Conservation (phyloP, 148 eudicot genomes). For the Hydrangea macrophylla region DNA sequence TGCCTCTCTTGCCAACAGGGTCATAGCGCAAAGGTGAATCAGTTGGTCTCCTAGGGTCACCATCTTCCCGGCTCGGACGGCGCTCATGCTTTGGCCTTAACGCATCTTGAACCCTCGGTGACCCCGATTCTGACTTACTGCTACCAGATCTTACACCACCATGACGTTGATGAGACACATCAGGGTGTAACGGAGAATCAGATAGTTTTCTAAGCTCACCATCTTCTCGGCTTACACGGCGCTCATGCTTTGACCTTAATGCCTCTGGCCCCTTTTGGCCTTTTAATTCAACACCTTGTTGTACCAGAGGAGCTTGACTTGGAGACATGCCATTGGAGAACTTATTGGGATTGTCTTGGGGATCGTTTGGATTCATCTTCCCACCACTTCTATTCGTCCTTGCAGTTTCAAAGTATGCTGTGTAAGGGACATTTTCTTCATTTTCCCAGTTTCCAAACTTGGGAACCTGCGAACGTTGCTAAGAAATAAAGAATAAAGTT, state of each 20-base stretch:
- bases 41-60: slow-evolving; percentile 31
- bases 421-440: slow-evolving; percentile 39
- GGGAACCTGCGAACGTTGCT: slow-evolving; percentile 44
- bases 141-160: slow-evolving; percentile 27
- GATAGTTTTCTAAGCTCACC: slow-evolving; percentile 21
- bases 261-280: slow-evolving; percentile 23
- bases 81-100: slow-evolving; percentile 33
- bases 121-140: slow-evolving; percentile 18
- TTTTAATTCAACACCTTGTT: slow-evolving; percentile 16
- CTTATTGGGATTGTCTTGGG: slow-evolving; percentile 14
- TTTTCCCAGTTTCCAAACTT: slow-evolving; percentile 57
- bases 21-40: slow-evolving; percentile 39
- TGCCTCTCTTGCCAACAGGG: slow-evolving; percentile 24
- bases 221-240: slow-evolving; percentile 29
- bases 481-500: slow-evolving; percentile 11
- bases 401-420: slow-evolving; percentile 41
- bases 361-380: slow-evolving; percentile 29
- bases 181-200: slow-evolving; percentile 26
- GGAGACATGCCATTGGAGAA: background rate
- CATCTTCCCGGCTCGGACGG: slow-evolving; percentile 34
- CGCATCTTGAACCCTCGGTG: slow-evolving; percentile 25
- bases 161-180: slow-evolving; percentile 29
- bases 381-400: slow-evolving; percentile 31
- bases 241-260: slow-evolving; percentile 24
- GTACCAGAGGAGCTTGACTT: background rate